These are phyloP conservation scores for Mimosa bimucronata DNA, from an alignment of 306 rosid genomes.

Conservation along the genomic window DNA sequence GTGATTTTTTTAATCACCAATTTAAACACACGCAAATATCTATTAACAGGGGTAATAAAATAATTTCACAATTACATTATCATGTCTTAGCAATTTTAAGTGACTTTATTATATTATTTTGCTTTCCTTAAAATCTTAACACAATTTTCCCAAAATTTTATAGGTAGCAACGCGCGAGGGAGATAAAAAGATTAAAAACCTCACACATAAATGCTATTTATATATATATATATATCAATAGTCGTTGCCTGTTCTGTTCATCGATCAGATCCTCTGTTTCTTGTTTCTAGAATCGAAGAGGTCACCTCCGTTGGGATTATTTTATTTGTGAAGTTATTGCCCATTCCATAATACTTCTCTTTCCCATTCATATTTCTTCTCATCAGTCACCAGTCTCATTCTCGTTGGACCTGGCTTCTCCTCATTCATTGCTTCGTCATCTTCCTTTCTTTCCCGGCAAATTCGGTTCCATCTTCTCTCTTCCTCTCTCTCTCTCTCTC, in stretches of 20 bases:
- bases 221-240: no score
- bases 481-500: conserved; percentile 26
- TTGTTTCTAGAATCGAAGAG: conserved; percentile 28
- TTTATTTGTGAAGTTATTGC: neutral
- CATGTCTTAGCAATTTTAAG: no score
- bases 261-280: conserved; percentile 22
- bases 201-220: conserved; percentile 42
- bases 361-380: neutral
- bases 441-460: conserved; percentile 39
- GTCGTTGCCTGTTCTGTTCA: neutral
- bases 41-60: no score
- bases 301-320: conserved; percentile 33
- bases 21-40: no score
- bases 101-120: no score
- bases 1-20: no score
- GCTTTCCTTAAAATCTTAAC: no score
- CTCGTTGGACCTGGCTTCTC: no score
- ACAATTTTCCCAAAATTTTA: neutral
- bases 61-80: no score
- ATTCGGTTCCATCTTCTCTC: conserved; percentile 15
- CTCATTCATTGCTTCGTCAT: conserved; percentile 1
- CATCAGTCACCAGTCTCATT: neutral
- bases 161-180: conserved; percentile 23
- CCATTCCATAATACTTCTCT: neutral
- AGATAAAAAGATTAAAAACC: conserved; percentile 43